Percentiles rank a stretch among this genome's conserved stretches.
These are phyloP conservation scores for Nicotiana paniculata DNA, from an alignment of 257 asterid species.

Conservation along the genomic window DNA sequence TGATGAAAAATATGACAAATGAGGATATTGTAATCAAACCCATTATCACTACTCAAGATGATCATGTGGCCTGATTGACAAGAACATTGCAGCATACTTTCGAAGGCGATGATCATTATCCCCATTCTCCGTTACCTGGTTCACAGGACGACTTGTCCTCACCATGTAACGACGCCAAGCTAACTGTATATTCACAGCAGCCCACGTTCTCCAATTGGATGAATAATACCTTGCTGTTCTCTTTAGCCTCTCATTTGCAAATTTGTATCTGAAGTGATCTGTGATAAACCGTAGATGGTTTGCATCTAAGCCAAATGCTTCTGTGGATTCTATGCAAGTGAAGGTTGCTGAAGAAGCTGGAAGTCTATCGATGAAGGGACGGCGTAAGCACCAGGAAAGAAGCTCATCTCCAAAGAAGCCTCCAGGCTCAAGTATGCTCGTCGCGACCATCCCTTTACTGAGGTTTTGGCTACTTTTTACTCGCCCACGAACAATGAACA, in stretches of 20 bases:
- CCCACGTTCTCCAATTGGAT: slow-evolving; percentile 96
- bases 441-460: slow-evolving; percentile 66
- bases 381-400: slow-evolving; percentile 89
- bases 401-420: slow-evolving; percentile 91
- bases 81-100: slow-evolving; percentile 71
- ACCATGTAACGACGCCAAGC: slow-evolving; percentile 65
- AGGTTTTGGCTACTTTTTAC: slow-evolving; percentile 70
- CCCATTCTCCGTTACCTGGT: slow-evolving; percentile 15
- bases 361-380: slow-evolving; percentile 71
- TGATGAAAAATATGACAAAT: not conserved
- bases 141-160: slow-evolving; percentile 40
- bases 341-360: slow-evolving; percentile 91
- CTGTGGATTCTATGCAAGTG: slow-evolving; percentile 59
- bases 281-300: slow-evolving; percentile 61
- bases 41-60: slow-evolving; percentile 56
- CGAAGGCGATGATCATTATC: slow-evolving; percentile 58
- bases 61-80: slow-evolving; percentile 88
- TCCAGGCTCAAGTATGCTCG: slow-evolving; percentile 61
- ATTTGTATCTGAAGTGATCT: slow-evolving; percentile 80
- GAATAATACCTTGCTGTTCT: slow-evolving; percentile 67
- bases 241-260: slow-evolving; percentile 66
- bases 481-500: slow-evolving; percentile 70
- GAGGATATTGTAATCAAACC: not conserved
- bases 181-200: slow-evolving; percentile 75
- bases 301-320: slow-evolving; percentile 68